Evolutionary conservation across 78 protist species (phyloP), one percentile per base, ranked within the genome.

Genomic region (Cavenderia fasciculata): DNA sequence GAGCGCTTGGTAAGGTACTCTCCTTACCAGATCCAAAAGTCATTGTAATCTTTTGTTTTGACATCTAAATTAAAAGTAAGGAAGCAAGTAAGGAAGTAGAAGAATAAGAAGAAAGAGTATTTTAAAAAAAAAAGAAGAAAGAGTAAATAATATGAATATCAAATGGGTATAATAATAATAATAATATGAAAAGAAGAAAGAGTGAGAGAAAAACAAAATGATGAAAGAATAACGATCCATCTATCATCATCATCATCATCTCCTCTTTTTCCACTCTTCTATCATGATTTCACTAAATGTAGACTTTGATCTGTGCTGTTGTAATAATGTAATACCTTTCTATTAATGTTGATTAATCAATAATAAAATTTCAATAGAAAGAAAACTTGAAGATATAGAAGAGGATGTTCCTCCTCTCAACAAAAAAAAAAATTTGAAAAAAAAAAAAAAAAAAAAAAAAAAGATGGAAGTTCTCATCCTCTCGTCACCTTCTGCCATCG

Each of bases 41-140:
- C 72, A 40, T 63, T 63, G 12, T 63, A 21, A 63, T 7, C 72
- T 63, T 63, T 40, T 63, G 72, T 10, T 57, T 57, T 27, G 63
- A 57, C 63, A 57, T 57, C 27, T 18, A 27, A 19, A 44, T 44
- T 10, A 11, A 44, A 44, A n/a, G n/a, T n/a, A n/a, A n/a, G n/a
- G n/a, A n/a, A n/a, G n/a, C n/a, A n/a, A n/a, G n/a, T n/a, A n/a
- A n/a, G n/a, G n/a, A n/a, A n/a, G n/a, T n/a, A n/a, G n/a, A n/a
- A n/a, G n/a, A n/a, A n/a, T n/a, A n/a, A n/a, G n/a, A n/a, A n/a
- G n/a, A n/a, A n/a, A n/a, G n/a, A n/a, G n/a, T n/a, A n/a, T n/a
- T n/a, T n/a, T n/a, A n/a, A n/a, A n/a, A n/a, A n/a, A n/a, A n/a
- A n/a, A n/a, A n/a, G n/a, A n/a, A n/a, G n/a, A n/a, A n/a, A n/a